Evolutionary conservation across 2,329 filamentous ascomycete genomes (phyloP).

Genomic region (Hawksworthiomyces lignivorus): DNA sequence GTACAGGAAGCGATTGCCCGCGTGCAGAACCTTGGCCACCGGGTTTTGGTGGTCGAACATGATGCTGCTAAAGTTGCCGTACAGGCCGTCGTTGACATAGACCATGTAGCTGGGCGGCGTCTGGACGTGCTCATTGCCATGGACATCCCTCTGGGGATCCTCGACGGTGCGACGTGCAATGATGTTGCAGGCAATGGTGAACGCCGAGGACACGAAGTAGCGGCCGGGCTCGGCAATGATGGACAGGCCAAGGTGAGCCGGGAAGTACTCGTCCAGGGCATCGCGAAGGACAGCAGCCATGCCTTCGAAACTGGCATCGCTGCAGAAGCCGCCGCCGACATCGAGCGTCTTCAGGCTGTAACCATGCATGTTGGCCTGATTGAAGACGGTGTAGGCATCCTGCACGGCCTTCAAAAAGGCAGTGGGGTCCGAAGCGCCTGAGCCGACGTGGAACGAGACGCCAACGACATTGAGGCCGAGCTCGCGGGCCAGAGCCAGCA

Average conservation of each 20-base stretch:
- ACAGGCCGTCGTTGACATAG: constrained; percentile 95
- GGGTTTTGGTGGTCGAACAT: constrained; percentile 98
- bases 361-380: constrained; percentile 69
- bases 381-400: constrained; percentile 83
- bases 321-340: constrained; percentile 87
- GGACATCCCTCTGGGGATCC: constrained; percentile 57
- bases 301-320: constrained; percentile 73
- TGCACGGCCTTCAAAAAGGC: constrained; percentile 86
- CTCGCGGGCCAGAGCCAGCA: constrained; percentile 72
- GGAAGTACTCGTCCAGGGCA: constrained; percentile 84
- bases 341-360: constrained; percentile 82
- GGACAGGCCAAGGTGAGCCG: constrained; percentile 59
- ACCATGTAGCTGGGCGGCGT: constrained; percentile 69
- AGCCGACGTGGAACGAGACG: constrained; percentile 96
- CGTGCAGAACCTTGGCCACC: constrained; percentile 69
- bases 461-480: constrained; percentile 86
- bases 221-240: constrained; percentile 95
- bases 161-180: constrained; percentile 88
- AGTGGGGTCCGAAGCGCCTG: constrained; percentile 85
- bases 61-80: constrained; percentile 98
- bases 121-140: neutral
- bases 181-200: constrained; percentile 90
- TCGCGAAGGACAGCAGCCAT: constrained; percentile 76
- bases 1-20: constrained; percentile 50
- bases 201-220: constrained; percentile 89